phyloP scores from a whole-genome alignment of 1,139 yeast species.

The Waltiozyma solani region DNA sequence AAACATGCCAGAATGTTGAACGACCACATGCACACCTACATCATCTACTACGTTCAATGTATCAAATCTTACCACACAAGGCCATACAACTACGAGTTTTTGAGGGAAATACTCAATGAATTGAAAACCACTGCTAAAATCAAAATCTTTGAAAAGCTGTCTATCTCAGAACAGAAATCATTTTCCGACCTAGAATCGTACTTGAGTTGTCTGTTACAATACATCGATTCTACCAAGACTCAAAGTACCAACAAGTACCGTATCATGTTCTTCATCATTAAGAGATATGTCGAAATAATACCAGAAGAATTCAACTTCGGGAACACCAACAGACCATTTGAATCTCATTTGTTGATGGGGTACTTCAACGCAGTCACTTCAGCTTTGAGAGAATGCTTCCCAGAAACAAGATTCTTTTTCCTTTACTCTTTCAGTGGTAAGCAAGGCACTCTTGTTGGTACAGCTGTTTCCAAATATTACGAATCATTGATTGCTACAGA shows the following conservation, averaged over 20 bases:
- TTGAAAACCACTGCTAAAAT: conserved; percentile 6
- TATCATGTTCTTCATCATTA: conserved; percentile 17
- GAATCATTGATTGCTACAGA: not conserved
- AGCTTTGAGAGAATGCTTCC: conserved; percentile 23
- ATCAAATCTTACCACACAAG: conserved; percentile 17
- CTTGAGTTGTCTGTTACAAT: conserved; percentile 5
- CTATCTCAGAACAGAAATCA: conserved; percentile 4
- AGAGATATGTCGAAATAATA: conserved; percentile 13
- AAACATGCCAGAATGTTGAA: conserved; percentile 14
- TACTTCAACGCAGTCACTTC: conserved; percentile 24
- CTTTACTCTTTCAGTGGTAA: conserved; percentile 26
- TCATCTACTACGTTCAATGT: conserved; percentile 17
- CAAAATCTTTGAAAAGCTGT: conserved; percentile 10
- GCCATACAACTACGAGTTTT: conserved; percentile 12
- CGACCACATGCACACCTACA: conserved; percentile 13
- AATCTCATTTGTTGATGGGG: conserved; percentile 19
- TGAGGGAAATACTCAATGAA: conserved; percentile 12
- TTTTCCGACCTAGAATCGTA: conserved; percentile 12
- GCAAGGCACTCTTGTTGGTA: not conserved
- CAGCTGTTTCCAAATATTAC: not conserved
- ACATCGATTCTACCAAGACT: conserved; percentile 8
- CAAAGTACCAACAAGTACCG: conserved; percentile 14
- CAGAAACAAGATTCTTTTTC: conserved; percentile 29
- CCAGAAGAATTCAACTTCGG: conserved; percentile 12
- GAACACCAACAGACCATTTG: conserved; percentile 5